These are phyloP conservation scores for Flammula alnicola DNA, from an alignment of 1,284 basidiomycete species.

Conservation along the genomic window DNA sequence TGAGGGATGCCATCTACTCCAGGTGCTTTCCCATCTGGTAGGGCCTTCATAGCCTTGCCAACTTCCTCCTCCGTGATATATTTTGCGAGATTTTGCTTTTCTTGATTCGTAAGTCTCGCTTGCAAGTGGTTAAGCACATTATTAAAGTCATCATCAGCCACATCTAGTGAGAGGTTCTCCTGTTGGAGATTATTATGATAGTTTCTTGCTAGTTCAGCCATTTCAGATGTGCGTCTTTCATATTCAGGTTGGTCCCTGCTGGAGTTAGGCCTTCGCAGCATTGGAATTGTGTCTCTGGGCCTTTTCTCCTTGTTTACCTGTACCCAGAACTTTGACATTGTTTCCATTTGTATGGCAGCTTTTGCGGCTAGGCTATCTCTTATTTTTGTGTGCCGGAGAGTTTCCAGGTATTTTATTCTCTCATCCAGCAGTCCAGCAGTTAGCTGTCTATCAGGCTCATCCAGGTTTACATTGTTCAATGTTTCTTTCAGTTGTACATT, in stretches of 20 bases:
- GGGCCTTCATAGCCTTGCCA: constrained; percentile 7
- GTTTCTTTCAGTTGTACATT: background rate
- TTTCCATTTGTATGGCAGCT: background rate
- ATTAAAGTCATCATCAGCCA: background rate
- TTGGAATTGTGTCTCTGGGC: background rate
- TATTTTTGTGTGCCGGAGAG: background rate
- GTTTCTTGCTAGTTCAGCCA: constrained; percentile 15
- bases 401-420: background rate
- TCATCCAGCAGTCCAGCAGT: background rate
- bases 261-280: background rate
- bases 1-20: constrained; percentile 21
- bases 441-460: background rate
- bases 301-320: background rate
- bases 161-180: constrained; percentile 6
- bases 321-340: background rate
- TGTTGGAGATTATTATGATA: constrained; percentile 18
- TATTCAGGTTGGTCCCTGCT: constrained; percentile 4
- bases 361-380: background rate
- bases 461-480: background rate
- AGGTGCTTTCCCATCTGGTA: constrained; percentile 18
- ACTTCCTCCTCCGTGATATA: constrained; percentile 1
- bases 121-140: background rate
- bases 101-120: background rate
- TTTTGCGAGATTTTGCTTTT: background rate
- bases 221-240: constrained; percentile 4